These are phyloP conservation scores for Pistacia integerrima DNA, from an alignment of 345 rosid genomes.

Conservation along the genomic window DNA sequence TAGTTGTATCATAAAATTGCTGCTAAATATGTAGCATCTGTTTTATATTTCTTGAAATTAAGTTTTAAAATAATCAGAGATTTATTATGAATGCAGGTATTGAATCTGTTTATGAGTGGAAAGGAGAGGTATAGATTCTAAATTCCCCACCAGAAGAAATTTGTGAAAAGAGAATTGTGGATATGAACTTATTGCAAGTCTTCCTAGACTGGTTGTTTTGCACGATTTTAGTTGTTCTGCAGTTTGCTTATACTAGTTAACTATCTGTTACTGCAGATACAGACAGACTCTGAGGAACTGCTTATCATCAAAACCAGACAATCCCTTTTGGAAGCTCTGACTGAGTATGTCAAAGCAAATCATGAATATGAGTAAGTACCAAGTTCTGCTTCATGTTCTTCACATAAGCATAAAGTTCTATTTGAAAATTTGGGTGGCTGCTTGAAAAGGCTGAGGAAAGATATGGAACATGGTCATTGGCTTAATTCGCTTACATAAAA, in stretches of 20 bases:
- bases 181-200: background rate
- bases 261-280: constrained; percentile 50
- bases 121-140: constrained; percentile 70
- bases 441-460: background rate
- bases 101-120: constrained; percentile 88
- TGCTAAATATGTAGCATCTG: background rate
- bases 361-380: constrained; percentile 91
- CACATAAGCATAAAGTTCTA: background rate
- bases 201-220: background rate
- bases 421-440: background rate
- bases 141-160: background rate
- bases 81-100: constrained; percentile 56
- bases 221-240: background rate
- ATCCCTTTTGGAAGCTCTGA: constrained; percentile 74
- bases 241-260: constrained; percentile 3
- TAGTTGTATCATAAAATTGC: background rate
- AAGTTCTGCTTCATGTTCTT: constrained; percentile 14
- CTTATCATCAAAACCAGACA: constrained; percentile 90
- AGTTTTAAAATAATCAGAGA: background rate
- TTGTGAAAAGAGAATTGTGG: background rate
- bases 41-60: background rate
- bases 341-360: constrained; percentile 86
- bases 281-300: constrained; percentile 83
- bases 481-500: background rate
- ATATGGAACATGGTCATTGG: background rate